A percentile compares a stretch with the other conserved stretches of the same genome.
phyloP scores from a whole-genome alignment of 352 stramenopile species.

The Saprolegnia parasitica region DNA sequence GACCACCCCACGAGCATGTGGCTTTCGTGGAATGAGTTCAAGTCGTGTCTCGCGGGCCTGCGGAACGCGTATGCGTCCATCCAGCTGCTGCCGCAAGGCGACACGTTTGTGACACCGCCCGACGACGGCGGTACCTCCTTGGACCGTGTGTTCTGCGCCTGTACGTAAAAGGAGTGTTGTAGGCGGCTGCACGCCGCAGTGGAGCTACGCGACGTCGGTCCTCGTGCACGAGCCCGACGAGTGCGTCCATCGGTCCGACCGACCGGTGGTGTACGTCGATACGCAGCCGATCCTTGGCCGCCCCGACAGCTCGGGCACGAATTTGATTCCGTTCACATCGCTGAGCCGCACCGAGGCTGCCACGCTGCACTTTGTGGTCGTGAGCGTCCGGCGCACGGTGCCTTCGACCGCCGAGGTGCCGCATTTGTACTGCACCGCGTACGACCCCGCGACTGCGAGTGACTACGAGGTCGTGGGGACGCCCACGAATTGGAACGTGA shows the following conservation, averaged over 20 bases:
- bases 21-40: slow-evolving; percentile 25
- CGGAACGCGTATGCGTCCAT: slow-evolving; percentile 54
- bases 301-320: slow-evolving; percentile 37
- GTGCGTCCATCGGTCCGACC: slow-evolving; percentile 43
- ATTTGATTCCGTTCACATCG: slow-evolving; percentile 48
- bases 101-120: slow-evolving; percentile 49
- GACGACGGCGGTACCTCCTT: slow-evolving; percentile 41
- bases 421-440: slow-evolving; percentile 74
- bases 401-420: slow-evolving; percentile 32
- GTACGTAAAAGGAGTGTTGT: too few relatives aligned
- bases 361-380: slow-evolving; percentile 57
- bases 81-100: slow-evolving; percentile 59
- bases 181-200: slow-evolving; percentile 41
- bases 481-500: slow-evolving; percentile 47
- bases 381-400: slow-evolving; percentile 58
- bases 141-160: not conserved
- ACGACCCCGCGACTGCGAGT: slow-evolving; percentile 70
- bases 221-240: slow-evolving; percentile 50
- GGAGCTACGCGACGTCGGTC: slow-evolving; percentile 55
- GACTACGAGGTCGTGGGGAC: slow-evolving; percentile 72
- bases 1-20: slow-evolving; percentile 2
- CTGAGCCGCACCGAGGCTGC: slow-evolving; percentile 20
- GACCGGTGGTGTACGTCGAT: slow-evolving; percentile 69
- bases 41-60: slow-evolving; percentile 24
- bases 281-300: slow-evolving; percentile 53